Percentiles rank a stretch among this genome's conserved stretches.
Evolutionary conservation across 352 stramenopile genomes (phyloP).

Genomic region (Halophytophthora polymorphica): DNA sequence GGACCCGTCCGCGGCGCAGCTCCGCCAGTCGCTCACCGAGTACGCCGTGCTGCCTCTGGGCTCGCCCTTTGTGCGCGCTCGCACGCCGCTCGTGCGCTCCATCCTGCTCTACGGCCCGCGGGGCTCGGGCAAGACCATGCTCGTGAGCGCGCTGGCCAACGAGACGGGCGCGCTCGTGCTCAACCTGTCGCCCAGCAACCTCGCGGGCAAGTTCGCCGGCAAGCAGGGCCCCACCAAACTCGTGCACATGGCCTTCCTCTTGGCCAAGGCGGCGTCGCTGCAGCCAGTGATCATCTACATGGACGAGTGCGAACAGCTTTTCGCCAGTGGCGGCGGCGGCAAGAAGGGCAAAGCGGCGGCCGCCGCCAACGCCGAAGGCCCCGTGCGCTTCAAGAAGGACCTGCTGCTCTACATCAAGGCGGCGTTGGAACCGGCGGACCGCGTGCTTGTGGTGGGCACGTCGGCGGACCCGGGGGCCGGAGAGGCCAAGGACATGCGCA

Average conservation of each 20-base stretch:
- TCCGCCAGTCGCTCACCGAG: constrained; percentile 88
- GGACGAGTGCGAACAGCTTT: constrained; percentile 91
- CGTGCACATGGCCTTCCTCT: constrained; percentile 92
- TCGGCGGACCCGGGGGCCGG: constrained; percentile 78
- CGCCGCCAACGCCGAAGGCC: constrained; percentile 54
- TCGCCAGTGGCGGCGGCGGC: constrained; percentile 48
- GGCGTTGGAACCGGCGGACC: constrained; percentile 82
- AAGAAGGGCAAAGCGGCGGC: constrained; percentile 75
- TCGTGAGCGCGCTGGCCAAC: constrained; percentile 90
- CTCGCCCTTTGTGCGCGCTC: constrained; percentile 66
- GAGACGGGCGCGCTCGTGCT: constrained; percentile 93
- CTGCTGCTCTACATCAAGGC: constrained; percentile 92
- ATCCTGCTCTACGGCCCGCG: constrained; percentile 93
- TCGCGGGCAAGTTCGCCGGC: constrained; percentile 92
- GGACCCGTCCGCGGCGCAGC: constrained; percentile 88
- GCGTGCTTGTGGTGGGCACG: constrained; percentile 90
- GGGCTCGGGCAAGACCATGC: constrained; percentile 91
- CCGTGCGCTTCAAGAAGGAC: constrained; percentile 92
- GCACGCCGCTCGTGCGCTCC: constrained; percentile 76
- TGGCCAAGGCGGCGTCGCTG: constrained; percentile 84
- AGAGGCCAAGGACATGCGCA: constrained; percentile 85
- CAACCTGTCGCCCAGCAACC: constrained; percentile 90
- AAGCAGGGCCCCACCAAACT: constrained; percentile 91
- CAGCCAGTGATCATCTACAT: constrained; percentile 94
- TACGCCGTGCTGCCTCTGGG: constrained; percentile 90